Conservation (phyloP, 805 yeast genomes). For the Vanderwaltozyma polyspora region DNA sequence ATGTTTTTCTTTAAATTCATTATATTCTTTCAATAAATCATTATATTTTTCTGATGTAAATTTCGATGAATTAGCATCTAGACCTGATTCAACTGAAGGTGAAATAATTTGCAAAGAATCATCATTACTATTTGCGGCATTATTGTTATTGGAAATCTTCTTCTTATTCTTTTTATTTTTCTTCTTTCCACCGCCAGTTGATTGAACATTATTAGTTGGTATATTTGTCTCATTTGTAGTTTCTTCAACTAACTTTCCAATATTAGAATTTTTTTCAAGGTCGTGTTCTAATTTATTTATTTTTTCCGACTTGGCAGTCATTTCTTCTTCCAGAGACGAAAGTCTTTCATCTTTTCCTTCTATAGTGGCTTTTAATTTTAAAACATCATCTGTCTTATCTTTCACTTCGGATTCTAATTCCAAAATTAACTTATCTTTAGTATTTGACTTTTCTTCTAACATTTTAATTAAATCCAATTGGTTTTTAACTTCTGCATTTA, state of each 20-base stretch:
- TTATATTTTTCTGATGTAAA: conserved; percentile 6
- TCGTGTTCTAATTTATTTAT: too few relatives aligned
- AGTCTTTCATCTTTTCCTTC: too few relatives aligned
- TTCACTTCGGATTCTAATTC: background rate
- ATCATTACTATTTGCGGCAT: background rate
- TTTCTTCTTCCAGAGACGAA: too few relatives aligned
- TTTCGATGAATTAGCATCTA: background rate
- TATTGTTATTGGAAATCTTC: conserved; percentile 9
- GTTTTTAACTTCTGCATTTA: too few relatives aligned
- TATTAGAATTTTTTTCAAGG: too few relatives aligned
- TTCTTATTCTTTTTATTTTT: conserved; percentile 14
- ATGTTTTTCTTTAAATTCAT: conserved; percentile 5
- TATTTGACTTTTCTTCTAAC: too few relatives aligned
- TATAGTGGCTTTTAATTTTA: too few relatives aligned
- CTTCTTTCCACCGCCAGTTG: conserved; percentile 1
- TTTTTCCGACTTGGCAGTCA: too few relatives aligned
- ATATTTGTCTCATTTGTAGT: too few relatives aligned
- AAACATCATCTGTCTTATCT: background rate
- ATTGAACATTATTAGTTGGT: background rate
- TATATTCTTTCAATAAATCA: conserved; percentile 2
- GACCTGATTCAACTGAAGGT: background rate
- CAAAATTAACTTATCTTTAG: background rate
- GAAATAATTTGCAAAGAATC: too few relatives aligned
- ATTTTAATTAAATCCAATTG: too few relatives aligned
- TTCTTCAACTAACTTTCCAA: too few relatives aligned